These are phyloP conservation scores for Chlorophyllum brunneum DNA, from an alignment of 768 basidiomycete species.

Conservation along the genomic window DNA sequence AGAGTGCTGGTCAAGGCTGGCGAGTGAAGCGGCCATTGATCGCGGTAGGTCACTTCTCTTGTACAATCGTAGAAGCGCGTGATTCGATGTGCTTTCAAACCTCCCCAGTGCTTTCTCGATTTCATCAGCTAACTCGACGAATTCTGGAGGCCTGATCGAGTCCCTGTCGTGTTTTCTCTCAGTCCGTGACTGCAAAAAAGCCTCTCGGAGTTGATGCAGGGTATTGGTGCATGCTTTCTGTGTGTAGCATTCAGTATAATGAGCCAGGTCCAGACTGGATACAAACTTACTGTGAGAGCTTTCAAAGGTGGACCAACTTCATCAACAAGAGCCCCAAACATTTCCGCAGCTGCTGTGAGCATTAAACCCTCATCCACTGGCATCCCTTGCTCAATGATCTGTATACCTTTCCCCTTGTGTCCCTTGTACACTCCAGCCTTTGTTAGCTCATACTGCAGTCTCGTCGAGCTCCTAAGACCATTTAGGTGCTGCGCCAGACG, in stretches of 20 bases:
- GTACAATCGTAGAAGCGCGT: slow-evolving; percentile 77
- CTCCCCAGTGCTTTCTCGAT: slow-evolving; percentile 67
- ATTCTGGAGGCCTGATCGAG: slow-evolving; percentile 52
- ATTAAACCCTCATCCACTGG: slow-evolving; percentile 36
- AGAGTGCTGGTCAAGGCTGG: slow-evolving; percentile 13
- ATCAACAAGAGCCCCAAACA: slow-evolving; percentile 78
- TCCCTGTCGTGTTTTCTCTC: slow-evolving; percentile 23
- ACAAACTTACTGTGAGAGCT: slow-evolving; percentile 58
- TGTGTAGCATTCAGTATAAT: not conserved
- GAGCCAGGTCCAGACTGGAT: too few species aligned
- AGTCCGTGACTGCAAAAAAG: slow-evolving; percentile 49
- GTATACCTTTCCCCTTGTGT: slow-evolving; percentile 17
- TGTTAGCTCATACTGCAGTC: slow-evolving; percentile 79
- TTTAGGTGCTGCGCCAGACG: slow-evolving; percentile 92
- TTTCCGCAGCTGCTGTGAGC: slow-evolving; percentile 58
- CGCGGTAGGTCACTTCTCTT: slow-evolving; percentile 39
- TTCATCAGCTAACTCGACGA: slow-evolving; percentile 55
- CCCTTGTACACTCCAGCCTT: slow-evolving; percentile 41
- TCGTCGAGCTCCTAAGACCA: slow-evolving; percentile 80
- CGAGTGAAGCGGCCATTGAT: slow-evolving; percentile 19
- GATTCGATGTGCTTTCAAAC: slow-evolving; percentile 82
- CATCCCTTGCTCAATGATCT: slow-evolving; percentile 5
- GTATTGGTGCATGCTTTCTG: slow-evolving; percentile 61
- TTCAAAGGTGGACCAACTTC: slow-evolving; percentile 77
- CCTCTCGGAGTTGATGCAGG: slow-evolving; percentile 60